Conservation (phyloP, 23 red algal genomes). For the Gracilariopsis chorda region DNA sequence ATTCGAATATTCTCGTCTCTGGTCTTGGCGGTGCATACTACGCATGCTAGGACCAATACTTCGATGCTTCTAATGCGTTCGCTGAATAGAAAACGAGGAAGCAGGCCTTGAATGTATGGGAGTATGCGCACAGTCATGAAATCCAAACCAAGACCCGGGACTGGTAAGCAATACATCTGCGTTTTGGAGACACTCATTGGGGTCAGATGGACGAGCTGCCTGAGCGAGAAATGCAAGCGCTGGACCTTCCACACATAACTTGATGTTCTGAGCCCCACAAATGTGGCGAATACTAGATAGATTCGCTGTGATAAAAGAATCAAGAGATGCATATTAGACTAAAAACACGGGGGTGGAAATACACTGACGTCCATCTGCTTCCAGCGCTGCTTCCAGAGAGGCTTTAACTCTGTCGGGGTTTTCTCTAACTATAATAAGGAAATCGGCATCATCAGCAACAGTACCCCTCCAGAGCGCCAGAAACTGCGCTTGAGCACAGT, state of each 20-base stretch:
- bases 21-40: not conserved
- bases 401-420: not conserved
- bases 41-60: not conserved
- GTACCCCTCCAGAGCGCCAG: not conserved
- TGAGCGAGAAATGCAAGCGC: constrained; percentile 37
- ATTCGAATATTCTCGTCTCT: not conserved
- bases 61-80: not conserved
- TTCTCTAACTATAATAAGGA: not conserved
- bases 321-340: not conserved
- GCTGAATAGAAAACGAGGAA: not conserved
- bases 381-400: not conserved
- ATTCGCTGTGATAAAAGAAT: constrained; percentile 11
- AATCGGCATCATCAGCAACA: not conserved
- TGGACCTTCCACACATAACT: constrained; percentile 31
- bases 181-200: not conserved
- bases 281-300: constrained; percentile 4
- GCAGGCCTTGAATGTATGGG: not conserved
- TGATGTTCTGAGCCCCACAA: not conserved
- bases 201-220: constrained; percentile 18
- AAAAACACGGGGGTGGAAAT: not conserved
- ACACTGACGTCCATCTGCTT: not conserved
- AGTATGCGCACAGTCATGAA: constrained; percentile 18
- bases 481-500: not conserved
- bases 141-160: constrained; percentile 51
- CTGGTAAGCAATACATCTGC: constrained; percentile 21